These are phyloP conservation scores for Geosmithia putterillii DNA, from an alignment of 2,329 filamentous ascomycete species.

Conservation along the genomic window DNA sequence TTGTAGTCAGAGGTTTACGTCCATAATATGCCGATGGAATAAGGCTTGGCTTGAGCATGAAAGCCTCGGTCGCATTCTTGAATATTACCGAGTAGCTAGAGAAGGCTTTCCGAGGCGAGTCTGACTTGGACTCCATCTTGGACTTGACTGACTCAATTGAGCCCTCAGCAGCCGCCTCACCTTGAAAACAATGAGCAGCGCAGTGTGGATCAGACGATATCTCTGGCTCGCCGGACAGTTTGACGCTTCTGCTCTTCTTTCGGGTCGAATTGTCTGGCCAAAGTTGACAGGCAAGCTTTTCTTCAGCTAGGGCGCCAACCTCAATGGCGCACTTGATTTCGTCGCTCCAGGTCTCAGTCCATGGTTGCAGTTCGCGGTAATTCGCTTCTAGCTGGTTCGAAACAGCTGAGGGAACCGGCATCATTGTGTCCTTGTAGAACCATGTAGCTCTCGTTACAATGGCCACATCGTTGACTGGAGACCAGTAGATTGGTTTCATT, in stretches of 20 bases:
- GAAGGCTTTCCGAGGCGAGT: constrained; percentile 44
- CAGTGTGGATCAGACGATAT: constrained; percentile 46
- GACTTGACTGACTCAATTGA: constrained; percentile 21
- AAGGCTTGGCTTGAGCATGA: constrained; percentile 74
- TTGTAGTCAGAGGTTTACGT: constrained; percentile 68
- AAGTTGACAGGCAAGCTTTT: constrained; percentile 74
- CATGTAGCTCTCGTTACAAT: constrained; percentile 78
- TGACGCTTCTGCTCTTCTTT: constrained; percentile 4
- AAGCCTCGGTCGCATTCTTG: constrained; percentile 63
- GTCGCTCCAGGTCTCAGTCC: constrained; percentile 86
- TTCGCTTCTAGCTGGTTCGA: constrained; percentile 91
- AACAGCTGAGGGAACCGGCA: constrained; percentile 71
- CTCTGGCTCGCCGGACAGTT: constrained; percentile 16
- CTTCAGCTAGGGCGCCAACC: constrained; percentile 78
- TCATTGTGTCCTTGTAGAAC: constrained; percentile 94
- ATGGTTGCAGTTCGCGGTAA: constrained; percentile 74
- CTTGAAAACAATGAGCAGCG: constrained; percentile 45
- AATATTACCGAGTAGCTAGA: constrained; percentile 76
- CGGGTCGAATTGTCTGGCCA: constrained; percentile 49
- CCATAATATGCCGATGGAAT: constrained; percentile 79
- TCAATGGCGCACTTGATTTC: constrained; percentile 84
- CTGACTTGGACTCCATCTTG: constrained; percentile 18
- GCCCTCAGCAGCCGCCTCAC: constrained; percentile 46
- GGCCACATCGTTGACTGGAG: constrained; percentile 78
- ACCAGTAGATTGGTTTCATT: constrained; percentile 98